Percentiles rank a stretch among this genome's conserved stretches.
Evolutionary conservation across 2,329 filamentous ascomycete species (phyloP).

Genomic region (Colletotrichum orbiculare): DNA sequence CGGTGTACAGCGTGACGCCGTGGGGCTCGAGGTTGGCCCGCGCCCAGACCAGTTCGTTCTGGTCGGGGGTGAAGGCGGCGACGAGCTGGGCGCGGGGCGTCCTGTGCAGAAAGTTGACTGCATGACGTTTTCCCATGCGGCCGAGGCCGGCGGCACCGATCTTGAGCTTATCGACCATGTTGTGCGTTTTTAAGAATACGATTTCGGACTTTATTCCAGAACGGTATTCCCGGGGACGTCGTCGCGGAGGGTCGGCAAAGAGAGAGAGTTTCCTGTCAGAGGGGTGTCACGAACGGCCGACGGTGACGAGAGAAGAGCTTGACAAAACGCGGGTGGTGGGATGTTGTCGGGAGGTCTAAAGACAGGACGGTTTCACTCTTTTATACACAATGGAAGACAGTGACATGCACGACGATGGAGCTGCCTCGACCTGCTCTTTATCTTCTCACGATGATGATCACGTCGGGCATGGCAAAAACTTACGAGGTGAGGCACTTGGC

Average conservation of each 20-base stretch:
- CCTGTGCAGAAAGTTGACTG: constrained; percentile 57
- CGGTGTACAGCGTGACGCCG: constrained; percentile 55
- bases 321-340: neutral
- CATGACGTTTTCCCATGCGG: constrained; percentile 64
- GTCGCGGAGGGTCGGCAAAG: too few species aligned
- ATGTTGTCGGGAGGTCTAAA: too few species aligned
- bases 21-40: constrained; percentile 52
- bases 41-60: constrained; percentile 57
- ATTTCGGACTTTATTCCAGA: neutral
- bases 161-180: constrained; percentile 45
- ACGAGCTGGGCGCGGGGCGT: constrained; percentile 60
- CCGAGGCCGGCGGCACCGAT: constrained; percentile 61
- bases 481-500: too few species aligned
- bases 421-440: neutral
- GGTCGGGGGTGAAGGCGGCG: constrained; percentile 59
- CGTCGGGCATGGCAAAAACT: too few species aligned
- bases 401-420: constrained; percentile 15
- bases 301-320: neutral
- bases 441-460: too few species aligned
- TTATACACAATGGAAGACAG: neutral
- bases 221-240: neutral
- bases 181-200: neutral
- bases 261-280: too few species aligned
- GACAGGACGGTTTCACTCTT: neutral
- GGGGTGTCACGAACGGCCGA: neutral